phyloP scores from a whole-genome alignment of 2,329 filamentous ascomycete genomes.

The Coniochaeta hoffmannii region DNA sequence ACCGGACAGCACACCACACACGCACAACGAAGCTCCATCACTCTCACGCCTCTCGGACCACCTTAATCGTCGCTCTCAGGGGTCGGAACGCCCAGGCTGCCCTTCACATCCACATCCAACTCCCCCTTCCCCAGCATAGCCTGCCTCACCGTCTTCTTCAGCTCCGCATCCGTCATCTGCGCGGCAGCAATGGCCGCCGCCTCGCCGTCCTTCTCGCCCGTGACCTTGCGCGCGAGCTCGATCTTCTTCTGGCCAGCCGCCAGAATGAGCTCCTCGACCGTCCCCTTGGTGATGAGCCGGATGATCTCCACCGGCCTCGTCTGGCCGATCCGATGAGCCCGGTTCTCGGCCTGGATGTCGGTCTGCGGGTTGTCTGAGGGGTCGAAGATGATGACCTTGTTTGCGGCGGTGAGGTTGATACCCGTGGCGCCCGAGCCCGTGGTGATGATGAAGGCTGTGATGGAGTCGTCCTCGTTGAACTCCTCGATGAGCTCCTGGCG shows the following conservation, averaged over 20 bases:
- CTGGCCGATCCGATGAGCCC: conserved; percentile 91
- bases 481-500: conserved; percentile 84
- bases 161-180: conserved; percentile 15
- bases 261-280: conserved; percentile 91
- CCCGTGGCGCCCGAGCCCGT: conserved; percentile 95
- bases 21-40: background rate
- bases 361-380: conserved; percentile 97
- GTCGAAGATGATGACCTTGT: conserved; percentile 97
- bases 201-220: conserved; percentile 25
- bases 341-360: conserved; percentile 96
- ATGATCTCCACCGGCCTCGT: conserved; percentile 85
- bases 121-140: conserved; percentile 10
- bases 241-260: conserved; percentile 89
- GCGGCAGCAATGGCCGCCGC: background rate
- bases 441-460: conserved; percentile 86
- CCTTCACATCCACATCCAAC: background rate
- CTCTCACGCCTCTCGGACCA: background rate
- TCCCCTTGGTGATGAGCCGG: conserved; percentile 69
- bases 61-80: background rate
- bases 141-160: conserved; percentile 16
- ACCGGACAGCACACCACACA: too few relatives aligned
- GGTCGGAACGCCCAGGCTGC: background rate
- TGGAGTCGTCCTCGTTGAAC: conserved; percentile 68
- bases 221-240: conserved; percentile 64
- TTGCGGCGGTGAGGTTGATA: conserved; percentile 90